A percentile compares a stretch with the other conserved stretches of the same genome.
phyloP scores from a whole-genome alignment of 1,139 yeast species.

The Yamadazyma taylorii region DNA sequence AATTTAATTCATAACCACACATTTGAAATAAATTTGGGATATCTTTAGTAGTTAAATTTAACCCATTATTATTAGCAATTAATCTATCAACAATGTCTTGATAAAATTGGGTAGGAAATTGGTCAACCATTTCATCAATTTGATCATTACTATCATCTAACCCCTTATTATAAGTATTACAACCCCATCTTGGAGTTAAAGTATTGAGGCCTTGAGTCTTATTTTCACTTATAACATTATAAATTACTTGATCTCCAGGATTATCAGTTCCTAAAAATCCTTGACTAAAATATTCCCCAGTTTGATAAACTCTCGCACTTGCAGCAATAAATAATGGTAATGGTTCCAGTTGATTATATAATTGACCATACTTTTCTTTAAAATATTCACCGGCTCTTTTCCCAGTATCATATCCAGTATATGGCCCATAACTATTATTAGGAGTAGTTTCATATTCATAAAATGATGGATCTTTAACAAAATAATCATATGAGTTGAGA shows the following conservation, averaged over 20 bases:
- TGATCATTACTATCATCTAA: constrained; percentile 8
- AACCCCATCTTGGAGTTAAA: constrained; percentile 30
- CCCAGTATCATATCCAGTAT: constrained; percentile 28
- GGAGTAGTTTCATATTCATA: constrained; percentile 34
- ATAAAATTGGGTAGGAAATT: constrained; percentile 30
- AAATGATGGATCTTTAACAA: constrained; percentile 22
- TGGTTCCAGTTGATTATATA: constrained; percentile 20
- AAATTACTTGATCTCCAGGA: constrained; percentile 16
- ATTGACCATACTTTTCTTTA: constrained; percentile 28
- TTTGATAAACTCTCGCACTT: constrained; percentile 31
- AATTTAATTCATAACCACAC: constrained; percentile 58
- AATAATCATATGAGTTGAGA: constrained; percentile 27
- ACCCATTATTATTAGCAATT: constrained; percentile 40
- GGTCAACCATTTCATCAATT: constrained; percentile 9
- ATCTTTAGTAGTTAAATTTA: constrained; percentile 38
- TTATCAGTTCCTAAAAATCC: constrained; percentile 28
- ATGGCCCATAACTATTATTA: constrained; percentile 22
- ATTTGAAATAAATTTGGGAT: constrained; percentile 38
- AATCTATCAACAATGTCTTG: constrained; percentile 41
- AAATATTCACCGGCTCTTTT: constrained; percentile 32
- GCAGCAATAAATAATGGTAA: constrained; percentile 35
- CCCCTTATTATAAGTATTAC: constrained; percentile 18
- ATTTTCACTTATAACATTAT: constrained; percentile 26
- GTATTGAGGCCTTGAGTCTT: constrained; percentile 27
- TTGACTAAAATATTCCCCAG: constrained; percentile 30